Percentiles rank a stretch among this genome's conserved stretches.
Conservation (phyloP, 208 protist species). For the Crithidia fasciculata region DNA sequence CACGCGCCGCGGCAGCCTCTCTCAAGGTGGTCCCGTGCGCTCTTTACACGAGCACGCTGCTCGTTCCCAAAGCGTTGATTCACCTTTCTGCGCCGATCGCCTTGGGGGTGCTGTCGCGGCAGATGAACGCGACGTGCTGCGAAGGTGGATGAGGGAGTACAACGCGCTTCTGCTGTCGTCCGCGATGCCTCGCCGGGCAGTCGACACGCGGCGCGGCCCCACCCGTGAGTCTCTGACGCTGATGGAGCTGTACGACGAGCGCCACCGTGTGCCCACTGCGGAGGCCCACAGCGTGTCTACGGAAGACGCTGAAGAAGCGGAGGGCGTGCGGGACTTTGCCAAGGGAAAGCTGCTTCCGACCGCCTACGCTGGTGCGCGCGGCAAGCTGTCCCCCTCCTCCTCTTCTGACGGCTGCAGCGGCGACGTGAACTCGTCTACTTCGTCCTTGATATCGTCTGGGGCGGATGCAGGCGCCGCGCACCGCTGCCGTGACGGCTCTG, state of each 20-base stretch:
- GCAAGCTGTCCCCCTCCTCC: not conserved
- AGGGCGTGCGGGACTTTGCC: not conserved
- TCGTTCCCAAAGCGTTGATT: not conserved
- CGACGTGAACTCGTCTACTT: not conserved
- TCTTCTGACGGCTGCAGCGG: slow-evolving; percentile 14
- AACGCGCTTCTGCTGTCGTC: slow-evolving; percentile 26
- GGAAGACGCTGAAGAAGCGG: not conserved
- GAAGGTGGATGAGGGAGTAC: slow-evolving; percentile 30
- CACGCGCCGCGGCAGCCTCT: too few species aligned
- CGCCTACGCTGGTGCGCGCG: not conserved
- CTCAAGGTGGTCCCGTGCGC: too few species aligned
- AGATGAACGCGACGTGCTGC: slow-evolving; percentile 11
- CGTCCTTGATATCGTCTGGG: not conserved
- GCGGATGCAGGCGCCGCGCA: not conserved
- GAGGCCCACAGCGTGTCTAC: not conserved
- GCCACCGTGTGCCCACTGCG: not conserved
- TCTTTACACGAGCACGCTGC: too few species aligned
- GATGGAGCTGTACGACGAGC: slow-evolving; percentile 8
- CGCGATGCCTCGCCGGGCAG: slow-evolving; percentile 11
- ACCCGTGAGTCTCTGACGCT: not conserved
- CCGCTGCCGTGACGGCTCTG: not conserved
- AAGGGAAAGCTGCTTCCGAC: not conserved
- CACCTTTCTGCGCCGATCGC: not conserved
- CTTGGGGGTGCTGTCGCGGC: not conserved
- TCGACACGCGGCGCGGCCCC: not conserved